A percentile compares a stretch with the other conserved stretches of the same genome.
Evolutionary conservation across 306 rosid genomes (phyloP).

Genomic region (Begonia fuchsioides): DNA sequence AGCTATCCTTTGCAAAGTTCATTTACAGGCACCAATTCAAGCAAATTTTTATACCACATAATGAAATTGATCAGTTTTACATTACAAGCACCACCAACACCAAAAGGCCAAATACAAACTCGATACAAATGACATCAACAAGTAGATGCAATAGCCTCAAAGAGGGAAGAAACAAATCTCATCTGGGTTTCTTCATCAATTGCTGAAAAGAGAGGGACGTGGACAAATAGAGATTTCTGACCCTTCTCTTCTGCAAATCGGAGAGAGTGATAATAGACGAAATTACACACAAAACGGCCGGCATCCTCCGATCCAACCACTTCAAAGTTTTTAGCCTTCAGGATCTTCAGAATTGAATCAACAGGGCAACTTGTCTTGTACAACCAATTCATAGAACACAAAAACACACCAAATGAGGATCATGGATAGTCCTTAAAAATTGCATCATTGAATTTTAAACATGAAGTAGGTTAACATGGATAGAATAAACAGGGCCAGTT

Average conservation of each 20-base stretch:
- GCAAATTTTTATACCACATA: too few species aligned
- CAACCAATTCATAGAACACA: background rate
- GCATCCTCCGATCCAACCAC: slow-evolving; percentile 58
- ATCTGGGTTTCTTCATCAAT: slow-evolving; percentile 66
- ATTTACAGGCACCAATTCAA: too few species aligned
- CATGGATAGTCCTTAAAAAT: too few species aligned
- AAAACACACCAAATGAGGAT: slow-evolving; percentile 1
- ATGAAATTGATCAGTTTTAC: too few species aligned
- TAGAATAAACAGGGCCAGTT: too few species aligned
- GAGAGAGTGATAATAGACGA: slow-evolving; percentile 74
- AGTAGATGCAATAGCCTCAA: slow-evolving; percentile 64
- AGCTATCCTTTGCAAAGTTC: too few species aligned
- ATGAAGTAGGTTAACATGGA: too few species aligned
- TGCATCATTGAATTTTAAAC: too few species aligned
- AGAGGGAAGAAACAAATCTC: slow-evolving; percentile 45
- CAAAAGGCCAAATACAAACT: too few species aligned
- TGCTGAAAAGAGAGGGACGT: slow-evolving; percentile 63
- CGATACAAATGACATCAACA: slow-evolving; percentile 11
- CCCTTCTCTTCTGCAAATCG: slow-evolving; percentile 67
- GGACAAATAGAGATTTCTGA: slow-evolving; percentile 73
- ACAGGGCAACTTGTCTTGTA: slow-evolving; percentile 40
- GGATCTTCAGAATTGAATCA: slow-evolving; percentile 31
- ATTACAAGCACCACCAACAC: too few species aligned
- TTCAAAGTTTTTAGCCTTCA: slow-evolving; percentile 42
- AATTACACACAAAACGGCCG: slow-evolving; percentile 83